phyloP scores from a whole-genome alignment of 1,284 basidiomycete genomes.

The Ustilago hordei region DNA sequence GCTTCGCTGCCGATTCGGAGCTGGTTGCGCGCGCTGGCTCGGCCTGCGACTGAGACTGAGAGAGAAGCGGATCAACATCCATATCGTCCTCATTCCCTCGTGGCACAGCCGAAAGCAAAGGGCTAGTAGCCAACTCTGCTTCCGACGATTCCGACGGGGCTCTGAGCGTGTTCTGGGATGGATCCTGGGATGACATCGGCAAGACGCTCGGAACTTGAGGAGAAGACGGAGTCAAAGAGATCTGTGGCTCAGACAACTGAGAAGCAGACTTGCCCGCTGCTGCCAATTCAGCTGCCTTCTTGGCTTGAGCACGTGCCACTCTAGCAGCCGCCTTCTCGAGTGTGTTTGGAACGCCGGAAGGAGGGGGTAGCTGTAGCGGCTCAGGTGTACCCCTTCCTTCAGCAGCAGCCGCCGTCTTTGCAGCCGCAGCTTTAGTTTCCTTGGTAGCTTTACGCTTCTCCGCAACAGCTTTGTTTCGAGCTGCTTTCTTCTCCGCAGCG shows the following conservation, averaged over 20 bases:
- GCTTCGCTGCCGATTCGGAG: conserved; percentile 21
- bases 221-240: conserved; percentile 31
- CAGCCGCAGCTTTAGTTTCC: conserved; percentile 4
- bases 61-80: conserved; percentile 35
- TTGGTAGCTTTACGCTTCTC: conserved; percentile 14
- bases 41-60: conserved; percentile 11
- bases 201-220: conserved; percentile 10
- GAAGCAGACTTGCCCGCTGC: conserved; percentile 1
- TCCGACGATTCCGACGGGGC: conserved; percentile 42
- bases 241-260: conserved; percentile 13
- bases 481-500: conserved; percentile 3
- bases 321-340: conserved; percentile 15
- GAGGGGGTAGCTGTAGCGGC: conserved; percentile 22
- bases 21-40: background rate
- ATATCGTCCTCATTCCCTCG: conserved; percentile 28
- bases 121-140: conserved; percentile 49
- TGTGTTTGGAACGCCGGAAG: conserved; percentile 24
- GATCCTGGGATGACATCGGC: conserved; percentile 5
- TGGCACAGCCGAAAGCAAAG: conserved; percentile 40
- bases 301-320: conserved; percentile 9
- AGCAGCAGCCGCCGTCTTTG: conserved; percentile 1
- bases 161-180: conserved; percentile 10
- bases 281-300: conserved; percentile 13
- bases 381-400: conserved; percentile 10
- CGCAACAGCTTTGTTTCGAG: conserved; percentile 12